These are phyloP conservation scores for Allium fistulosum DNA, from an alignment of 106 monocot species.

Conservation along the genomic window DNA sequence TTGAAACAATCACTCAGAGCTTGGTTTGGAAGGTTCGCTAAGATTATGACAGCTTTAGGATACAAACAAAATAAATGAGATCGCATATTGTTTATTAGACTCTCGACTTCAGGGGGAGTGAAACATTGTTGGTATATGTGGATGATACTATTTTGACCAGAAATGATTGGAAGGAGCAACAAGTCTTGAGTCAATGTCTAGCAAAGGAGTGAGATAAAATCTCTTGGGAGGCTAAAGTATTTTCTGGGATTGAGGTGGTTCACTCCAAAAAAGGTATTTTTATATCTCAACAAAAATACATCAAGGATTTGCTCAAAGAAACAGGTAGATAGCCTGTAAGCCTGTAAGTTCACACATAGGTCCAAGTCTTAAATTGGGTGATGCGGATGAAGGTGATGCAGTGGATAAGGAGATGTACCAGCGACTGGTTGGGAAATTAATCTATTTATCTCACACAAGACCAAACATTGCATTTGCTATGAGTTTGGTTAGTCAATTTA, in stretches of 20 bases:
- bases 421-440: neutral
- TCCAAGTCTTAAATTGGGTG: neutral
- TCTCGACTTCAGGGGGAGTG: neutral
- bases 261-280: neutral
- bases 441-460: neutral
- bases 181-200: neutral
- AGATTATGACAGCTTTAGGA: neutral
- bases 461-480: neutral
- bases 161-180: neutral
- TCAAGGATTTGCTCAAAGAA: neutral
- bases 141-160: slow-evolving; percentile 2
- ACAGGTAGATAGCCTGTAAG: neutral
- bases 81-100: slow-evolving; percentile 1
- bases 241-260: neutral
- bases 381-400: neutral
- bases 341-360: neutral
- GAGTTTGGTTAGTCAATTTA: neutral
- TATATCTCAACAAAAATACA: slow-evolving; percentile 2
- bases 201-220: neutral
- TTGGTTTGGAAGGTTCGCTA: neutral
- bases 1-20: neutral
- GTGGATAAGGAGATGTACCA: neutral
- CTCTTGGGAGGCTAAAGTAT: neutral
- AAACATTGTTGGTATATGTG: neutral
- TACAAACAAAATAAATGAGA: neutral